phyloP scores from a whole-genome alignment of 164 flowering plant genomes.

The Piper betle region DNA sequence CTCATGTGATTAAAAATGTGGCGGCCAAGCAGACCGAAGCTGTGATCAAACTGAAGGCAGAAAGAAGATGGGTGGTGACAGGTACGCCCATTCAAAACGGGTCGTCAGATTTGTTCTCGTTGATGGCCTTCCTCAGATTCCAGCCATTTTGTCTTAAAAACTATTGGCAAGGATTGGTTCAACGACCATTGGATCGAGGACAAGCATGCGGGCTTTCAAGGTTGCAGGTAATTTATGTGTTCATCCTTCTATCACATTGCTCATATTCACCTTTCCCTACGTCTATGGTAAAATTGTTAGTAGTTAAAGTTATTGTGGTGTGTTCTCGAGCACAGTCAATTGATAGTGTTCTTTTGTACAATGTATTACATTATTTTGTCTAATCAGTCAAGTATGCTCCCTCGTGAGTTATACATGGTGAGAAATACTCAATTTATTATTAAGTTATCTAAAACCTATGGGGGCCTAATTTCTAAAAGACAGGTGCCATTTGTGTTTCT shows the following conservation, averaged over 20 bases:
- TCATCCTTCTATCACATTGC: neutral
- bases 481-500: too few relatives aligned
- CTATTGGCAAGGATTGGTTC: constrained; percentile 68
- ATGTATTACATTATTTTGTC: too few relatives aligned
- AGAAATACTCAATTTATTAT: too few relatives aligned
- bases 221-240: constrained; percentile 46
- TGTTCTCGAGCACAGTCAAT: too few relatives aligned
- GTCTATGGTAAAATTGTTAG: neutral
- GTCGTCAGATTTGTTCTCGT: constrained; percentile 70
- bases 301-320: too few relatives aligned
- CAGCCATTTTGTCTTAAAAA: constrained; percentile 76
- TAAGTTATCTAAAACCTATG: too few relatives aligned
- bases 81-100: constrained; percentile 92
- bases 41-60: constrained; percentile 49
- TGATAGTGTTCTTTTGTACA: too few relatives aligned
- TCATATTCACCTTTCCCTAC: neutral
- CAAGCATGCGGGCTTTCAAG: constrained; percentile 47
- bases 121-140: constrained; percentile 73
- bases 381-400: too few relatives aligned
- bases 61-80: constrained; percentile 80
- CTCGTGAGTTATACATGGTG: too few relatives aligned
- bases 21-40: constrained; percentile 50
- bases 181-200: constrained; percentile 60
- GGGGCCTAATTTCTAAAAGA: too few relatives aligned
- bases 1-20: constrained; percentile 74